Evolutionary conservation across 768 basidiomycete species (phyloP).

Genomic region (Mycena indigotica): DNA sequence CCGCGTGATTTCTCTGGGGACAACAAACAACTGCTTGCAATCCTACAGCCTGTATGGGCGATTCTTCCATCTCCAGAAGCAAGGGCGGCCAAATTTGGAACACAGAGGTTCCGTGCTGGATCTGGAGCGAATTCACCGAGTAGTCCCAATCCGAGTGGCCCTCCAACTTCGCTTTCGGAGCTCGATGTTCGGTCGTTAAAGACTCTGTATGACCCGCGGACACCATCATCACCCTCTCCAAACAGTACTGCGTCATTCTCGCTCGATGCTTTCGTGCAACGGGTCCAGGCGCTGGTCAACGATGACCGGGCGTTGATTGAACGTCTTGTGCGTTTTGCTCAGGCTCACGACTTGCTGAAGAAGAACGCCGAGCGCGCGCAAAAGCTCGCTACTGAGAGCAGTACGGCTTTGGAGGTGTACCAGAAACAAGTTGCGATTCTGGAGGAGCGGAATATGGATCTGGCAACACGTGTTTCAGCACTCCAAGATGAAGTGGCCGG

Average conservation of each 20-base stretch:
- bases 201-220: slow-evolving; percentile 62
- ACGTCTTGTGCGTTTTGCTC: slow-evolving; percentile 79
- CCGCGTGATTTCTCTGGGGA: slow-evolving; percentile 37
- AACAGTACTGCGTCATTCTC: slow-evolving; percentile 51
- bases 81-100: slow-evolving; percentile 64
- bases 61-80: slow-evolving; percentile 84
- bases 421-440: slow-evolving; percentile 83
- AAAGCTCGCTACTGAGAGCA: slow-evolving; percentile 85
- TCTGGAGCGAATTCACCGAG: slow-evolving; percentile 43
- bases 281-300: slow-evolving; percentile 78
- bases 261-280: slow-evolving; percentile 72
- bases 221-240: slow-evolving; percentile 30
- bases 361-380: slow-evolving; percentile 90
- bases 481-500: slow-evolving; percentile 66
- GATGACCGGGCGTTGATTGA: slow-evolving; percentile 87
- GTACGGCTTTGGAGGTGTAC: slow-evolving; percentile 80
- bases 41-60: slow-evolving; percentile 76
- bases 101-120: slow-evolving; percentile 50
- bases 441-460: slow-evolving; percentile 68
- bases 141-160: slow-evolving; percentile 32
- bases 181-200: slow-evolving; percentile 88
- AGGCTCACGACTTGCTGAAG: slow-evolving; percentile 89
- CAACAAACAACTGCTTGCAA: slow-evolving; percentile 55
- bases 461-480: slow-evolving; percentile 53
- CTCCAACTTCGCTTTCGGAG: slow-evolving; percentile 66